Evolutionary conservation across 148 eudicot species (phyloP).

Genomic region (Silene latifolia): DNA sequence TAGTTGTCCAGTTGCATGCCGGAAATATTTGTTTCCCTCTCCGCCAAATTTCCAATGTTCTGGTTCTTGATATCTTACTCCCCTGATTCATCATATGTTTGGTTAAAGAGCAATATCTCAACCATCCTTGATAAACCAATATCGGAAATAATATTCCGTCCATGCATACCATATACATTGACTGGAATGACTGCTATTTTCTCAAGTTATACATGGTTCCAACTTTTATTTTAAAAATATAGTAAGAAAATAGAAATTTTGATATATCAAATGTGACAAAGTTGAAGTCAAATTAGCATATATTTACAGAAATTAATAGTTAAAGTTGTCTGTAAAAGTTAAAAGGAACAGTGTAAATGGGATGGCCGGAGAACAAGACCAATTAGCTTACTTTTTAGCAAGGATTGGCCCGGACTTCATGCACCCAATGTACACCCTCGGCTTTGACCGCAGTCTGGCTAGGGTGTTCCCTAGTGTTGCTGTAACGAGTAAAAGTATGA

Average conservation of each 20-base stretch:
- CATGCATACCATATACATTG: too few relatives aligned
- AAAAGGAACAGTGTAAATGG: too few relatives aligned
- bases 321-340: too few relatives aligned
- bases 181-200: too few relatives aligned
- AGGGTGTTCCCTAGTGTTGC: conserved; percentile 66
- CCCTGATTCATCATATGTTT: conserved; percentile 34
- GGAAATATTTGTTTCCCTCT: conserved; percentile 61
- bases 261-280: too few relatives aligned
- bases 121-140: neutral
- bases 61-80: conserved; percentile 69
- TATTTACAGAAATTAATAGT: too few relatives aligned
- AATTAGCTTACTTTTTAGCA: conserved; percentile 52
- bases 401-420: conserved; percentile 90
- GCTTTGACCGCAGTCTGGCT: conserved; percentile 53
- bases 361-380: neutral
- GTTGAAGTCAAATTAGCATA: too few relatives aligned
- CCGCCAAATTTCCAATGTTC: conserved; percentile 81
- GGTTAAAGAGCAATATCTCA: conserved; percentile 9
- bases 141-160: too few relatives aligned
- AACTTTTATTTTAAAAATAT: too few relatives aligned
- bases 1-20: conserved; percentile 70
- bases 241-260: too few relatives aligned
- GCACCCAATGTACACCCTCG: conserved; percentile 70
- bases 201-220: too few relatives aligned
- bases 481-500: conserved; percentile 24